Conservation (phyloP, 1,284 basidiomycete species). For the Marasmius sp. region DNA sequence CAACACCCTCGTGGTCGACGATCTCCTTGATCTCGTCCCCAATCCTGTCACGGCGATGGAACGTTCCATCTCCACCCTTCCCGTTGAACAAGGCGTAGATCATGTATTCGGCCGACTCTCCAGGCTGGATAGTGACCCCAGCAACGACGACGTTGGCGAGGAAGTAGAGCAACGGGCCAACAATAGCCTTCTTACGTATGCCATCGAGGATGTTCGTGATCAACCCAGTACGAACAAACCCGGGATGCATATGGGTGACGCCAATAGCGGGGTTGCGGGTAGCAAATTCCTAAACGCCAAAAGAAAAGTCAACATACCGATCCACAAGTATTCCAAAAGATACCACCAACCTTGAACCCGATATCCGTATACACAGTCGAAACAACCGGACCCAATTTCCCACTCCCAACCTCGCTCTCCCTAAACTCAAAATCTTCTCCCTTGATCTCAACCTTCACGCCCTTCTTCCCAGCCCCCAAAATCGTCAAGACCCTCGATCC, state of each 20-base stretch:
- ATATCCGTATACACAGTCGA: slow-evolving; percentile 10
- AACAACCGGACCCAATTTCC: not conserved
- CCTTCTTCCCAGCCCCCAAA: slow-evolving; percentile 2
- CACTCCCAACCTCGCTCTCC: slow-evolving; percentile 3
- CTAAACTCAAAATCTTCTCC: slow-evolving; percentile 9
- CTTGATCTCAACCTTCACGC: not conserved
- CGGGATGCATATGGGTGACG: slow-evolving; percentile 12
- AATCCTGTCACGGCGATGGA: not conserved
- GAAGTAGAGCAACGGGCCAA: not conserved
- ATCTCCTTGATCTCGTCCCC: slow-evolving; percentile 12
- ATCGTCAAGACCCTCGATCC: slow-evolving; percentile 8
- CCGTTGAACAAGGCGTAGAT: slow-evolving; percentile 12
- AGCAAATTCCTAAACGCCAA: slow-evolving; percentile 8
- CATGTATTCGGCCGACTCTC: slow-evolving; percentile 10
- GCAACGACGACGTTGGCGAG: slow-evolving; percentile 2
- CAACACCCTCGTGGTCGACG: slow-evolving; percentile 14
- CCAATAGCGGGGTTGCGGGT: slow-evolving; percentile 9
- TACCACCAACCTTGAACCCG: slow-evolving; percentile 6
- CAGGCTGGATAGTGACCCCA: slow-evolving; percentile 5
- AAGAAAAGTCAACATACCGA: not conserved
- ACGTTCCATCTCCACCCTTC: not conserved
- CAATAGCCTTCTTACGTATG: slow-evolving; percentile 1
- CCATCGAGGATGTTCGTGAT: not conserved
- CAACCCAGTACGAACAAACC: slow-evolving; percentile 12
- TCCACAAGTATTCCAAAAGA: not conserved